Base-by-base conservation (phyloP, 176 grass and related monocot genomes). In the Leersia perrieri region DNA sequence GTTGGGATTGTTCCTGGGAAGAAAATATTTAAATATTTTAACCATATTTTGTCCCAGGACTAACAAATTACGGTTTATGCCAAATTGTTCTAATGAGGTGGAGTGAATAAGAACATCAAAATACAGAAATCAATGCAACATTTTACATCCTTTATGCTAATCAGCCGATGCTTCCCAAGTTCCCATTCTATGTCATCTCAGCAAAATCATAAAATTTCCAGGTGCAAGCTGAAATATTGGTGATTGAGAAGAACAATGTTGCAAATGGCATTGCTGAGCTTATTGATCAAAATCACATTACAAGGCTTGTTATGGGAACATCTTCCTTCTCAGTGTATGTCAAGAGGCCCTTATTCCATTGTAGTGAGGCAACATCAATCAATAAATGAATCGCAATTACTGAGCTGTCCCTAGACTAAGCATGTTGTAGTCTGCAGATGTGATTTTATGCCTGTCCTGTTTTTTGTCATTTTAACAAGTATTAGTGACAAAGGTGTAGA, bases 291-390 rank as follows among this genome's bases (percentile, higher is more conserved):
- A 27, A 88, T 85, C 51, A 27, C 14, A 89, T 97, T 83, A 84
- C 75, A 36, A 67, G 92, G 29, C 87, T 97, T 81, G 82, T 85
- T 38, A 92, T 94, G 76, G 94, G 94, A 68, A 86, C 89, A 34
- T 90, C 89, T 82, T 87, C 89, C 47, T 61, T 89, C 71, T 86
- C 79, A 62, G 81, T 22, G 91, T 90, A 70, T 34, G 77, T 15
- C 20, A 13, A 86, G 12, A 60, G 45, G 25, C 33, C 72, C 9
- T 18, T 69, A 41, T 45, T 83, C 36, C 27, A 49, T 58, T 67
- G n/a, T 22, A 73, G 20, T 16, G 4, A 55, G 20, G 13, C 26
- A 27, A 45, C 1, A 16, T 78, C 7, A n/a, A n/a, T n/a, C n/a
- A n/a, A n/a, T n/a, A n/a, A n/a, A 77, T 73, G 39, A 55, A 74